Conservation (phyloP, 176 grass and related monocot genomes). For the Rhynchospora pubera region DNA sequence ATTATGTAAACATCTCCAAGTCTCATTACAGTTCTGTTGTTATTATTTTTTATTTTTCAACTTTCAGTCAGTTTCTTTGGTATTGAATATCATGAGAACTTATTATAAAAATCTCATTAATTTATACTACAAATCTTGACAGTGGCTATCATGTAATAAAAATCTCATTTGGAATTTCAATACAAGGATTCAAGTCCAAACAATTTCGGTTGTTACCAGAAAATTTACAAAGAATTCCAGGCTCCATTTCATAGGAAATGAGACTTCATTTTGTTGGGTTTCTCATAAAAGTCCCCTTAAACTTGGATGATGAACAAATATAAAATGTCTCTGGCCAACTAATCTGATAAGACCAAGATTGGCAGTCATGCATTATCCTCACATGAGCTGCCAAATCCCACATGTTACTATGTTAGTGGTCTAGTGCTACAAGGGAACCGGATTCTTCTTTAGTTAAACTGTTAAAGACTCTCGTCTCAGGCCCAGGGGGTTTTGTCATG, state of each 20-base stretch:
- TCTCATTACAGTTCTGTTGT: not conserved
- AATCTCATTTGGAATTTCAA: too few relatives aligned
- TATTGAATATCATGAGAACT: too few relatives aligned
- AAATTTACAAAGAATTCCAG: not conserved
- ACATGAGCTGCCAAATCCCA: conserved; percentile 9
- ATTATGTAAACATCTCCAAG: not conserved
- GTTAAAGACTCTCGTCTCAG: not conserved
- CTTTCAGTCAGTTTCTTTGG: too few relatives aligned
- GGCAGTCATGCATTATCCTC: not conserved
- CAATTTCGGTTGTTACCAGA: too few relatives aligned
- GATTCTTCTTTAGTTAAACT: conserved; percentile 7
- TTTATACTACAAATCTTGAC: too few relatives aligned
- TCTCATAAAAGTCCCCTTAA: not conserved
- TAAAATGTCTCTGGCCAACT: not conserved
- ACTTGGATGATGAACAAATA: not conserved
- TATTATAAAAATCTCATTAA: too few relatives aligned
- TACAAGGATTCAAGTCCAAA: too few relatives aligned
- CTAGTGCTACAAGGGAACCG: conserved; percentile 1
- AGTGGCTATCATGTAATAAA: too few relatives aligned
- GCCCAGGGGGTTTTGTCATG: not conserved
- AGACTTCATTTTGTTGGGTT: not conserved
- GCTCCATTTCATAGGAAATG: not conserved
- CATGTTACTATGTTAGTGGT: conserved; percentile 3
- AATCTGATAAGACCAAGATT: not conserved
- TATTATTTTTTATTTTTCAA: too few relatives aligned